Evolutionary conservation across 1,284 basidiomycete genomes (phyloP).

Genomic region (Heterobasidion irregulare): DNA sequence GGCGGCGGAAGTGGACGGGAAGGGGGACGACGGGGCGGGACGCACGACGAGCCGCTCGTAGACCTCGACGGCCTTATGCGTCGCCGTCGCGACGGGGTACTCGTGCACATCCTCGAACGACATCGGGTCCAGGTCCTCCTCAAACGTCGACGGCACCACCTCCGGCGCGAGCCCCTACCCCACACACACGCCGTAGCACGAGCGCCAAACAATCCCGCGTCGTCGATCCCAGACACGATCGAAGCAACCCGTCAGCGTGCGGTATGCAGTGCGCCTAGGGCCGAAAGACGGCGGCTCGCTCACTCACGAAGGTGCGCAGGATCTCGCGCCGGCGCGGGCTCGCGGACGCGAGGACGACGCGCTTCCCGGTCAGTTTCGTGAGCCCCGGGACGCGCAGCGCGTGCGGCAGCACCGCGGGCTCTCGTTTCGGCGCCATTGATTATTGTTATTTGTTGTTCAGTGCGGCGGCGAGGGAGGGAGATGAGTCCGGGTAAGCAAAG

Average conservation of each 20-base stretch:
- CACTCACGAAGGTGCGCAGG: slow-evolving; percentile 71
- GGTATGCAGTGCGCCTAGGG: background rate
- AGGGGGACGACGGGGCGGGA: slow-evolving; percentile 6
- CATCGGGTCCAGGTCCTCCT: slow-evolving; percentile 68
- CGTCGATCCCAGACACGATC: no score
- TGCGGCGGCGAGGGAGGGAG: no score
- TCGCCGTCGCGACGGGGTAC: slow-evolving; percentile 90
- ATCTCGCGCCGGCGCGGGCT: slow-evolving; percentile 85
- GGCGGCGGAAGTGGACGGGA: no score
- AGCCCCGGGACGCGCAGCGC: slow-evolving; percentile 69
- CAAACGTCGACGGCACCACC: slow-evolving; percentile 83
- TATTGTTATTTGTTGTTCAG: no score
- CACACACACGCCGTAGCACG: no score
- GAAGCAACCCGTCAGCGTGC: slow-evolving; percentile 1
- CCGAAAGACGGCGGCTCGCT: slow-evolving; percentile 15
- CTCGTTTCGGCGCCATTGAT: no score
- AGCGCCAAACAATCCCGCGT: no score
- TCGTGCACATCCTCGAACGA: slow-evolving; percentile 78
- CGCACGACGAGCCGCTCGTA: slow-evolving; percentile 79
- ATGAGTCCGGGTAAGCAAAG: no score
- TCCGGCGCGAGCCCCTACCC: slow-evolving; percentile 78
- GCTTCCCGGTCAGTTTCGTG: slow-evolving; percentile 63
- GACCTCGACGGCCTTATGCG: slow-evolving; percentile 90
- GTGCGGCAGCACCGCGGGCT: slow-evolving; percentile 47
- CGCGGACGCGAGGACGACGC: slow-evolving; percentile 79